Base-by-base conservation (phyloP, 306 rosid species). In the Cyamopsis tetragonoloba region DNA sequence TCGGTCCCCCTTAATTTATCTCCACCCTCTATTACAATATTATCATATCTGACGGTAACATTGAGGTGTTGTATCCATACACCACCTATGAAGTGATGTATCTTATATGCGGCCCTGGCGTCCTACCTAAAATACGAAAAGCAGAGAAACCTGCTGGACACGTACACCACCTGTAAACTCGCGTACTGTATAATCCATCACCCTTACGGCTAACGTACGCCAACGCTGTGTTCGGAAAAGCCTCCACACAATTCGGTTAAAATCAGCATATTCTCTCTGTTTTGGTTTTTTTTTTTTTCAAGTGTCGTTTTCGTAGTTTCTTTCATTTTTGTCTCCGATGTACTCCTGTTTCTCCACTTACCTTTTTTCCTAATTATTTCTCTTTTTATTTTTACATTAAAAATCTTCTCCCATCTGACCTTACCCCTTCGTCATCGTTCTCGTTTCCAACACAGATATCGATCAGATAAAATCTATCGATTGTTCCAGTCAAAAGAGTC, bases 241-340 rank as follows among this genome's bases (percentile, higher is more conserved):
- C 31, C 32, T 43, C 62, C 43, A 43, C 51, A 4, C 53, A 55
- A 24, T 22, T 34, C 67, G 62, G 44, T 65, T 74, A 44, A 56
- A 65, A 56, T 56, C 44, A 56, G 79, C 78, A 72, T 68, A 48
- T 61, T 38, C 78, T 59, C 43, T 49, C 59, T 39, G 34, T 49
- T 46, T 3, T 23, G 14, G 17, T 27, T 47, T 26, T 11, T 49
- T 46, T 3, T 23, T 23, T 24, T 27, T 47, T 26, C 11, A 58
- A 41, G 15, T 61, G 71, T 78, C 82, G 1, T 38, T 72, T 66
- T 78, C 78, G 13, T 27, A 5, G 62, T 38, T 62, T 47, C 64
- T 19, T 75, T 65, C 70, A 19, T 27, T 39, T 18, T 2, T 10
- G 62, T 59, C 73, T 47, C 38, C 26, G 61, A 50, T 76, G 50